These are phyloP conservation scores for Fonsecaea erecta DNA, from an alignment of 2,329 filamentous ascomycete genomes.

Conservation along the genomic window DNA sequence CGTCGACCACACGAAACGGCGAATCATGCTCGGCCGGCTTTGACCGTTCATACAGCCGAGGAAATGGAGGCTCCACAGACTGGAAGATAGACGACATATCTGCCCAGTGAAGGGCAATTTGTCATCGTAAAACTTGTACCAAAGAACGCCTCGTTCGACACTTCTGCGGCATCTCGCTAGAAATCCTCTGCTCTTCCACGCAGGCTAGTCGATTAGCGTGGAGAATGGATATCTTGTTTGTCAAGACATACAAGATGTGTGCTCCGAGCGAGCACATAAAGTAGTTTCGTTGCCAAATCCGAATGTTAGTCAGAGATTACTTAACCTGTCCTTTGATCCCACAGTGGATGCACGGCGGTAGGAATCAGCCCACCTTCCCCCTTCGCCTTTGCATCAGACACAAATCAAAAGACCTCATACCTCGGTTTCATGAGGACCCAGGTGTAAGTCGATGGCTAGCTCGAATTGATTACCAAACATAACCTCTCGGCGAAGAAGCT, in stretches of 20 bases:
- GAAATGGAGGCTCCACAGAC: slow-evolving; percentile 5
- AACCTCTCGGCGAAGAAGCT: not conserved
- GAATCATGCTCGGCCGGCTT: not conserved
- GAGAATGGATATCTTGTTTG: not conserved
- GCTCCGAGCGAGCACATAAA: not conserved
- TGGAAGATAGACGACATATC: slow-evolving; percentile 5
- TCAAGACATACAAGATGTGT: not conserved
- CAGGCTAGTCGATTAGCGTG: slow-evolving; percentile 4
- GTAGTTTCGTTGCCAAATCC: not conserved
- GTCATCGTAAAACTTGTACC: slow-evolving; percentile 1
- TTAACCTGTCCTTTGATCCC: not conserved
- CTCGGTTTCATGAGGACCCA: not conserved
- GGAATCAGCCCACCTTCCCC: slow-evolving; percentile 6
- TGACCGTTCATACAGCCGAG: not conserved
- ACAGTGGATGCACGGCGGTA: not conserved
- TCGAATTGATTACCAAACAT: not conserved
- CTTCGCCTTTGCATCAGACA: not conserved
- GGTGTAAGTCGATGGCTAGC: not conserved
- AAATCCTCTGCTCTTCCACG: not conserved
- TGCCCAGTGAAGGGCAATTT: not conserved
- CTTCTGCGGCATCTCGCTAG: not conserved
- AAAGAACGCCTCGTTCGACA: not conserved
- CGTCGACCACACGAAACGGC: not conserved
- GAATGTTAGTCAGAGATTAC: slow-evolving; percentile 19
- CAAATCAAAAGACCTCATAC: not conserved